Conservation (phyloP, 176 grass and related monocot genomes). For the Tillandsia leiboldiana region DNA sequence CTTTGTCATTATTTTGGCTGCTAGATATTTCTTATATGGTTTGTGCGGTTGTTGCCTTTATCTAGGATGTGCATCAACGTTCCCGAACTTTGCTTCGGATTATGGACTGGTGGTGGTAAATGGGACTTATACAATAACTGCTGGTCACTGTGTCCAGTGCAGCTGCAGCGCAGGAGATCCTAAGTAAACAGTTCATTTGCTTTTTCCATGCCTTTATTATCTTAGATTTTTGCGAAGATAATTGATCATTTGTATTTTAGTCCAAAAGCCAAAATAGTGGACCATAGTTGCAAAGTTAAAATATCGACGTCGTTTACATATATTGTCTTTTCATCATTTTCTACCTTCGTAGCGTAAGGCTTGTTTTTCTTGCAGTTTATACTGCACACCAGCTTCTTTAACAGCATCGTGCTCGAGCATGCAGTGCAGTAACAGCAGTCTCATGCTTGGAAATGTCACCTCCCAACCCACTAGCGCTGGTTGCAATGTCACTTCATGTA, state of each 20-base stretch:
- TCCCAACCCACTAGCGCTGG: conserved; percentile 45
- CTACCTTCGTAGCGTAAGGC: neutral
- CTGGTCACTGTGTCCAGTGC: conserved; percentile 72
- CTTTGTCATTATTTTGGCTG: neutral
- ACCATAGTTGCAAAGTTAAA: neutral
- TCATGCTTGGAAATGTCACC: conserved; percentile 64
- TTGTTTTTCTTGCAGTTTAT: conserved; percentile 34
- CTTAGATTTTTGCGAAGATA: too few relatives aligned
- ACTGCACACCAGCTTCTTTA: conserved; percentile 67
- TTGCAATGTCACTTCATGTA: conserved; percentile 74
- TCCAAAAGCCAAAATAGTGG: neutral
- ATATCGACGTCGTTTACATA: neutral
- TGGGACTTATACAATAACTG: conserved; percentile 69
- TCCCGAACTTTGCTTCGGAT: conserved; percentile 48
- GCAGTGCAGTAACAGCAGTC: conserved; percentile 67
- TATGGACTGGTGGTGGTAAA: conserved; percentile 58
- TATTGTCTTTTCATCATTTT: conserved; percentile 8
- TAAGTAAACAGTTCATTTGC: conserved; percentile 31
- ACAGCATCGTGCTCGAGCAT: conserved; percentile 70
- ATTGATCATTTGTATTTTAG: neutral
- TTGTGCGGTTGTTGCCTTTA: neutral
- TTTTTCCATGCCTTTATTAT: neutral
- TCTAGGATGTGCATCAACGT: conserved; percentile 53
- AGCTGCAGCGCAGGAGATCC: conserved; percentile 71
- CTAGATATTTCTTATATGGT: neutral